Conservation (phyloP, 805 yeast genomes). For the Millerago galiae region DNA sequence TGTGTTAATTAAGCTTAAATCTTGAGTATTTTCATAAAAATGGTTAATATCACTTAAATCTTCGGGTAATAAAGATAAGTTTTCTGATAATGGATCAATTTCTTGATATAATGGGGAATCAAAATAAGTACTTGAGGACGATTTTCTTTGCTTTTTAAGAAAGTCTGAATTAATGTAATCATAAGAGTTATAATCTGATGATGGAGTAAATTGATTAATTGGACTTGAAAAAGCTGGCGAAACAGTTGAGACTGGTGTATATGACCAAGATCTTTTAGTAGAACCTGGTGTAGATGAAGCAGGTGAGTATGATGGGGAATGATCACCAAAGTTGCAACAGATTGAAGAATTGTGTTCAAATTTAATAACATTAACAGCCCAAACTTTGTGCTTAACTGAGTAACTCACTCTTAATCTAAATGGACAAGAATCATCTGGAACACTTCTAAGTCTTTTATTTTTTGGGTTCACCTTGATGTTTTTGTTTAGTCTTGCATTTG, state of each 20-base stretch:
- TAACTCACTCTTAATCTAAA: conserved; percentile 25
- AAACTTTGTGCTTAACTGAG: conserved; percentile 20
- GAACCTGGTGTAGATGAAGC: conserved; percentile 11
- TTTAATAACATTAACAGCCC: conserved; percentile 22
- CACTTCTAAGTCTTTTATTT: conserved; percentile 16
- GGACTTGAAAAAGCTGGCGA: conserved; percentile 17
- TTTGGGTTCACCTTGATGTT: neutral
- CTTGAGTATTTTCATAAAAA: conserved; percentile 7
- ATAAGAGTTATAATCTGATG: conserved; percentile 6
- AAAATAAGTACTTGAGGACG: conserved; percentile 4
- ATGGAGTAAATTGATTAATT: conserved; percentile 7
- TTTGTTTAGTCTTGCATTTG: neutral
- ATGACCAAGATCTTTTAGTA: conserved; percentile 18
- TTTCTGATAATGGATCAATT: conserved; percentile 14
- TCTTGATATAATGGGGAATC: conserved; percentile 18
- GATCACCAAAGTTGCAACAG: conserved; percentile 22
- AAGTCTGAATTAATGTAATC: conserved; percentile 1
- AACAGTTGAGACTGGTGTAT: conserved; percentile 20
- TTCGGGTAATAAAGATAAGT: conserved; percentile 10
- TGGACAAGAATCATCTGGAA: conserved; percentile 23
- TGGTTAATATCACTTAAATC: conserved; percentile 17
- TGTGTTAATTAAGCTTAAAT: conserved; percentile 3
- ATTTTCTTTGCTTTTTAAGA: conserved; percentile 10
- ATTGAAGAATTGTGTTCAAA: conserved; percentile 19
- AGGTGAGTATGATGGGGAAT: conserved; percentile 6